Percentiles rank a stretch among this genome's conserved stretches.
These are phyloP conservation scores for Aspergillus mulundensis DNA, from an alignment of 495 filamentous ascomycete genomes.

Conservation along the genomic window DNA sequence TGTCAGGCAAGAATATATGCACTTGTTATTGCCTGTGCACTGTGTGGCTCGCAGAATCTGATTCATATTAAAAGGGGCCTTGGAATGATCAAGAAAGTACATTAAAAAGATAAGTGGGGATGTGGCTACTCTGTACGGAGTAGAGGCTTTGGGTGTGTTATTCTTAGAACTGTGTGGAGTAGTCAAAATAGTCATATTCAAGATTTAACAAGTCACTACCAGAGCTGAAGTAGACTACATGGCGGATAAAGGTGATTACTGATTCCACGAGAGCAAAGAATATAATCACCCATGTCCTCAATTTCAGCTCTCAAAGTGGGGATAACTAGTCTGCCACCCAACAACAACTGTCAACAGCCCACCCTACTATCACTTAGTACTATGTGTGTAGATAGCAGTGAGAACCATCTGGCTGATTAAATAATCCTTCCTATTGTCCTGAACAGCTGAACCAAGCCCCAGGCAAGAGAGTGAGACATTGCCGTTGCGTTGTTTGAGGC, in stretches of 20 bases:
- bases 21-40: not conserved
- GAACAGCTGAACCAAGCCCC: not conserved
- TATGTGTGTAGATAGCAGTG: not conserved
- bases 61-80: not conserved
- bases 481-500: slow-evolving; percentile 22
- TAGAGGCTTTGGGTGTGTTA: not conserved
- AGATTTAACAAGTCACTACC: not conserved
- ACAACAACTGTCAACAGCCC: not conserved
- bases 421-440: not conserved
- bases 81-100: not conserved
- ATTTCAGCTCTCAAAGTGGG: slow-evolving; percentile 14
- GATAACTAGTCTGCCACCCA: slow-evolving; percentile 6
- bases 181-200: no score
- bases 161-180: not conserved
- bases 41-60: no score
- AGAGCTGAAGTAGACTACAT: not conserved
- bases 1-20: not conserved
- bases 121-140: no score
- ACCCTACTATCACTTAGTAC: not conserved
- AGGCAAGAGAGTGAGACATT: slow-evolving; percentile 24
- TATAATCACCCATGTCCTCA: slow-evolving; percentile 3
- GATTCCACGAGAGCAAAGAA: slow-evolving; percentile 4
- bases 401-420: not conserved
- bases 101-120: not conserved
- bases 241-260: not conserved